These are phyloP conservation scores for Psilocybe cyanescens DNA, from an alignment of 768 basidiomycete genomes.

Conservation along the genomic window DNA sequence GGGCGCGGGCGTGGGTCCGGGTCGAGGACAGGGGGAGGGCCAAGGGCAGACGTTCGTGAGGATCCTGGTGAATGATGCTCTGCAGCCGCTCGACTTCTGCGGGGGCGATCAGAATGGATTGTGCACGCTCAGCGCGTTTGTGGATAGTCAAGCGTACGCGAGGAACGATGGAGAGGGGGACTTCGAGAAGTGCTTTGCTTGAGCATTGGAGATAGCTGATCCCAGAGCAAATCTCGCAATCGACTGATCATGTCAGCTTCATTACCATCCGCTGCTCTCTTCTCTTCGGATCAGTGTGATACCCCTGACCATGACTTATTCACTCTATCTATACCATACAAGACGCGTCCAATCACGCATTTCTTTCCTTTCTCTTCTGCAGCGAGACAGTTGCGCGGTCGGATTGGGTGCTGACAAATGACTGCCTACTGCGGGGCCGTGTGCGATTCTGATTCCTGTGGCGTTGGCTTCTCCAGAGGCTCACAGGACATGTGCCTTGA, in stretches of 20 bases:
- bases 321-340: not conserved
- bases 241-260: not conserved
- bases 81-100: slow-evolving; percentile 68
- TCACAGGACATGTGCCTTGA: not conserved
- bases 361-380: not conserved
- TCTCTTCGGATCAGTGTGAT: not conserved
- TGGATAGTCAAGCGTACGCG: slow-evolving; percentile 73
- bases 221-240: not conserved
- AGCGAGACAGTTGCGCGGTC: not conserved
- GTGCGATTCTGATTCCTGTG: not conserved
- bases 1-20: slow-evolving; percentile 25
- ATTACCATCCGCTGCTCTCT: not conserved
- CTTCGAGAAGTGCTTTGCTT: slow-evolving; percentile 58
- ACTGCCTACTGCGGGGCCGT: not conserved
- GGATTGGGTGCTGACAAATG: not conserved
- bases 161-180: slow-evolving; percentile 71
- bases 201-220: not conserved
- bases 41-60: slow-evolving; percentile 54
- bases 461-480: not conserved
- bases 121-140: slow-evolving; percentile 67
- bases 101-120: slow-evolving; percentile 54
- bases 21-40: not conserved
- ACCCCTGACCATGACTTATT: not conserved
- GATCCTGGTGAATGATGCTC: slow-evolving; percentile 78
- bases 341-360: not conserved